Base-by-base conservation (phyloP, 257 asterid species). In the Capsicum chinense region DNA sequence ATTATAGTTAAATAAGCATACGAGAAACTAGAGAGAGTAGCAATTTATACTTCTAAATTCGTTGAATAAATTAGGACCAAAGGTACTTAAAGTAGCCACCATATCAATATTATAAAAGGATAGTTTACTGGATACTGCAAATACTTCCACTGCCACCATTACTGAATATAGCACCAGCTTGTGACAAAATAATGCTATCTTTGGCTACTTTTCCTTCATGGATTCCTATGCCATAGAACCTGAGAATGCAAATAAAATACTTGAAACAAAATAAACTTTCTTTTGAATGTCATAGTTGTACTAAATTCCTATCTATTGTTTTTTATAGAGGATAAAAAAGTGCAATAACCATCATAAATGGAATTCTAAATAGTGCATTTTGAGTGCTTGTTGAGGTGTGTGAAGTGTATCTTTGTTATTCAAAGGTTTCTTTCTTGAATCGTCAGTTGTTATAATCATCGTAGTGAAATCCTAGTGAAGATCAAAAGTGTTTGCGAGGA, bases 271-370 rank as follows among this genome's bases (percentile, higher is more conserved):
- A 26, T 26, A 26, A 1, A 26, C 71, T 62, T 80, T 56, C 83
- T 57, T 1, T 37, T 79, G 50, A 79, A 79, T 59, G 57, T 35
- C 8, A 79, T 13, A 5, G 73, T 59, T 9, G 74, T 2, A 80
- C 83, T 3, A 52, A 17, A 15, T 58, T 39, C 2, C 83, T 73
- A 62, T 62, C 83, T 37, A 80, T 80, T 62, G 3, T 80, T 35
- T 80, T 58, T 16, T 1, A 80, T n/a, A 47, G 83, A 10, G 60
- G 70, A 11, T 60, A 58, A 15, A 80, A 14, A 35, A 80, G 42
- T 11, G 5, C 19, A 42, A 80, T 6, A 42, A 52, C 59, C 0
- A 59, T 62, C 17, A 62, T 14, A 60, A n/a, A 60, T 42, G 60
- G 56, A 58, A 80, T 39, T 17, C 33, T 39, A 4, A 59, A 60